Evolutionary conservation across 2,329 filamentous ascomycete species (phyloP).

Genomic region (Bimuria novae-zelandiae): DNA sequence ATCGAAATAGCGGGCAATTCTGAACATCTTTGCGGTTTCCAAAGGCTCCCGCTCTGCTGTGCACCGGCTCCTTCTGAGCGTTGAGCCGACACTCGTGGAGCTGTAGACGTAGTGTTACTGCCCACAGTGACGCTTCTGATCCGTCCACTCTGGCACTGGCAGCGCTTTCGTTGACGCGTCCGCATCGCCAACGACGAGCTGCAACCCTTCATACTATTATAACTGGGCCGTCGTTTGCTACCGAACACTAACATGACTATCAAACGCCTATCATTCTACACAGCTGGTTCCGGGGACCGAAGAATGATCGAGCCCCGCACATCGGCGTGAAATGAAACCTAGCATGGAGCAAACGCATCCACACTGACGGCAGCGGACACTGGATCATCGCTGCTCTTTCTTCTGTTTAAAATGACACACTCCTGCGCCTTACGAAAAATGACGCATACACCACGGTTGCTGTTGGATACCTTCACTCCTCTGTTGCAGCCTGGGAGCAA

Average conservation of each 20-base stretch:
- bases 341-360: constrained; percentile 11
- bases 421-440: neutral
- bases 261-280: neutral
- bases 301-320: constrained; percentile 1
- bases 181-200: no score
- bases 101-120: no score
- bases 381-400: constrained; percentile 1
- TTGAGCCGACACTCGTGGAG: no score
- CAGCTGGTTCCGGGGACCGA: neutral
- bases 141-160: no score
- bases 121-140: no score
- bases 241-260: no score
- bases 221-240: neutral
- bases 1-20: no score
- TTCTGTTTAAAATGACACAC: neutral
- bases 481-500: neutral
- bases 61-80: no score
- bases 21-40: no score
- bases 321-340: constrained; percentile 17
- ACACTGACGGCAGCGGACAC: neutral
- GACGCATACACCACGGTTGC: neutral
- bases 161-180: no score
- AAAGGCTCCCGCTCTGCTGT: no score
- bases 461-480: neutral
- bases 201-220: no score